phyloP scores from a whole-genome alignment of 768 basidiomycete species.

The Xerocomellus amylosporus region DNA sequence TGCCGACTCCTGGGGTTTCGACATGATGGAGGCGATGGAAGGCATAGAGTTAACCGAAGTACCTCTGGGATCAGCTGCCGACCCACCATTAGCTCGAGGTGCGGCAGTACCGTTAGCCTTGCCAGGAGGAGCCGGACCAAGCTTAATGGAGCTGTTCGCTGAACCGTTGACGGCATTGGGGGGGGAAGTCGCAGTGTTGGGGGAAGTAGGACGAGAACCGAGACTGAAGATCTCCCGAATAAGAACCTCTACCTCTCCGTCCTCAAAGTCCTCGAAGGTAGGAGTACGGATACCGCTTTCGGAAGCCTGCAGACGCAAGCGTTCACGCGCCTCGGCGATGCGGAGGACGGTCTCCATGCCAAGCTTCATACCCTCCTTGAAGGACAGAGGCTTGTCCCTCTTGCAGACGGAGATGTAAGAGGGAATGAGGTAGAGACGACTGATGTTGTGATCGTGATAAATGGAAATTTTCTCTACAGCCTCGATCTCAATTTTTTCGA shows the following conservation, averaged over 20 bases:
- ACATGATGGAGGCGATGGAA: constrained; percentile 14
- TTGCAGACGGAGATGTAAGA: constrained; percentile 37
- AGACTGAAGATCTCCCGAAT: constrained; percentile 31
- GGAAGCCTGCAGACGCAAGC: constrained; percentile 34
- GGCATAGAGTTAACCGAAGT: constrained; percentile 26
- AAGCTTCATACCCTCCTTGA: constrained; percentile 42
- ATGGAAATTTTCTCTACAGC: constrained; percentile 38
- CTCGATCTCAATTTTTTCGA: constrained; percentile 37
- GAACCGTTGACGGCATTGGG: constrained; percentile 14
- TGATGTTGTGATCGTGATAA: constrained; percentile 37
- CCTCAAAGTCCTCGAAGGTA: constrained; percentile 34
- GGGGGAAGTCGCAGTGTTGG: constrained; percentile 6
- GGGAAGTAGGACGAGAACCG: constrained; percentile 27
- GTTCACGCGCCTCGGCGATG: constrained; percentile 40
- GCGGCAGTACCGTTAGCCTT: constrained; percentile 18
- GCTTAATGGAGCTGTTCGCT: constrained; percentile 15
- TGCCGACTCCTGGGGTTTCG: constrained; percentile 3
- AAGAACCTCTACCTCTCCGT: constrained; percentile 24
- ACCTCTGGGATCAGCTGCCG: constrained; percentile 24
- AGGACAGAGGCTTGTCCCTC: constrained; percentile 34
- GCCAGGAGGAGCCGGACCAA: constrained; percentile 17
- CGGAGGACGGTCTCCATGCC: constrained; percentile 39
- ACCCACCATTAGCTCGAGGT: constrained; percentile 32
- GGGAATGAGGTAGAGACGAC: constrained; percentile 33
- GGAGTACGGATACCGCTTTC: constrained; percentile 32